Base-by-base conservation (phyloP, 2,329 filamentous ascomycete genomes). In the Huntiella omanensis region DNA sequence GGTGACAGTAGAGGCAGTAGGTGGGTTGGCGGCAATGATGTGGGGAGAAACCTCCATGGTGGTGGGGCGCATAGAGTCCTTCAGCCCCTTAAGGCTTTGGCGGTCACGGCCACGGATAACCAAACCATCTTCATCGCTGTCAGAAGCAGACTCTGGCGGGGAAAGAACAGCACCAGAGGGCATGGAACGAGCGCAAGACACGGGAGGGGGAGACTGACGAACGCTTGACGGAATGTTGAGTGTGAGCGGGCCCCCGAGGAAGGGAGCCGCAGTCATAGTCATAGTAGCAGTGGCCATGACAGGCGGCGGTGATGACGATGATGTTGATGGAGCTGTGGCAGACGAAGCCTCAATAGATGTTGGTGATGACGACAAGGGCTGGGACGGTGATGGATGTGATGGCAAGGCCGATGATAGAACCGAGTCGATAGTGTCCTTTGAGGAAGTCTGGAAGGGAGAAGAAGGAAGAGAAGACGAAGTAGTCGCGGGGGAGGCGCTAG, bases 121-220 rank as follows among this genome's bases (percentile, higher is more conserved):
- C 2, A 59, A 60, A 17, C 75, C 77, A 56, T 92, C 85, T 54
- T 93, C 85, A 43, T 50, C 49, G 28, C 45, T 48, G 53, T 80
- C 82, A 35, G 74, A 72, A 5, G 73, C 71, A 33, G 87, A 94
- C 56, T 95, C 88, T 7, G 88, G 88, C 33, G 88, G 88, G 0
- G 88, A 95, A 49, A 93, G 83, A 54, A 94, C 75, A 52, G 84
- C 86, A 51, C 84, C 85, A 51, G 76, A 75, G 37, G 86, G 85
- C 60, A 94, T 91, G 52, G 74, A 66, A 50, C 75, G 61, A 19
- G 67, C 71, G 63, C 84, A 77, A 52, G 77, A 83, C 52, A 85
- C 63, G 13, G 85, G 83, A n/a, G 83, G 80, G 12, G 85, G 84
- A 41, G 86, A 92, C 60, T 87, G 83, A 55, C 83, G 76, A 51